Conservation (phyloP, 2,329 filamentous ascomycete species). For the Botrytis sinoallii region DNA sequence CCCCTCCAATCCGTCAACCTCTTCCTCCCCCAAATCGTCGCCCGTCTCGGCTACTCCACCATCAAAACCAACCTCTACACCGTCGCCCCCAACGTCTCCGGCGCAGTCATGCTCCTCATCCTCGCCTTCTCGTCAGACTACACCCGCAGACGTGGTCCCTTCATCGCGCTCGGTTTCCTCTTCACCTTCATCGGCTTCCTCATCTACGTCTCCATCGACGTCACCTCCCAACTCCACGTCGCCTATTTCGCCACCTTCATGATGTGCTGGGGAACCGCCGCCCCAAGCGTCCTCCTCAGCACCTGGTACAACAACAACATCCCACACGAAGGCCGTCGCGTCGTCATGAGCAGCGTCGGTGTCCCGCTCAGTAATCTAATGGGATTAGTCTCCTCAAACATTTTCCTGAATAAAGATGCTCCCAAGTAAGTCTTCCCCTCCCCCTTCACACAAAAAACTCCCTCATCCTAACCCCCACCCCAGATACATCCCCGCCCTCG, state of each 20-base stretch:
- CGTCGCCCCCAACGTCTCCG: conserved; percentile 74
- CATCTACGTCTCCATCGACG: conserved; percentile 68
- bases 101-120: conserved; percentile 68
- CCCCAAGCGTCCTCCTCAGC: conserved; percentile 34
- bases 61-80: conserved; percentile 75
- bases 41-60: conserved; percentile 46
- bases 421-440: conserved; percentile 51
- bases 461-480: conserved; percentile 39
- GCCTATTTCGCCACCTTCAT: conserved; percentile 67
- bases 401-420: conserved; percentile 62
- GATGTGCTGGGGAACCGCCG: conserved; percentile 53
- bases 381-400: conserved; percentile 66
- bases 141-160: conserved; percentile 49
- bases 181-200: conserved; percentile 77
- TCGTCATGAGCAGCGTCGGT: conserved; percentile 59
- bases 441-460: too few species aligned
- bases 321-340: conserved; percentile 59
- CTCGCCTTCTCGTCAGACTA: conserved; percentile 70
- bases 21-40: conserved; percentile 55
- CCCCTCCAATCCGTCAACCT: conserved; percentile 54
- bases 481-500: conserved; percentile 59
- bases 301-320: conserved; percentile 61
- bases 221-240: conserved; percentile 48
- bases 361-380: conserved; percentile 63
- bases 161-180: conserved; percentile 69